Evolutionary conservation across 2,329 filamentous ascomycete genomes (phyloP), one percentile per base, ranked within the genome.

Genomic region (Trichoderma koningii): DNA sequence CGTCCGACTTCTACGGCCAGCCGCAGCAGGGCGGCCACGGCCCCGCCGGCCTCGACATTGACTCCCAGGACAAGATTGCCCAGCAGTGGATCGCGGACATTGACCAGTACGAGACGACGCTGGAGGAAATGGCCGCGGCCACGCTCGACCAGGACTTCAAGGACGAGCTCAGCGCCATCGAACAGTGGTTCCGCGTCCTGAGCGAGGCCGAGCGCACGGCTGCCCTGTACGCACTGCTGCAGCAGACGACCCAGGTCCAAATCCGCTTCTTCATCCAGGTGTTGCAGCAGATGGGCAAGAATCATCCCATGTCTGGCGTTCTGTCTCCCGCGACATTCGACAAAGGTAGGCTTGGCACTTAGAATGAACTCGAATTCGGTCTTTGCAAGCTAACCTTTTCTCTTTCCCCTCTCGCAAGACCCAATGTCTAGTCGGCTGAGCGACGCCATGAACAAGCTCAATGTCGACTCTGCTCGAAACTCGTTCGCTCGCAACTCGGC

Each of bases 61-160:
- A 98, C 77, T 87, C 90, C 10, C 89, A 95, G 76, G 95, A 98
- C 76, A 94, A 93, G 78, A 91, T 94, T 69, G 93, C 94, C 57
- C 93, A 97, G 81, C 93, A 99, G 79, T 99, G 95, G 95, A 94
- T 99, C 72, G 93, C 94, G 64, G 95, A 99, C 73, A 98, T 99
- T 71, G 95, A 99, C 76, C 94, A 98, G 77, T 97, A 97, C 74
- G 95, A 99, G 82, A 96, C 89, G n/a, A 99, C 95, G 1, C 80
- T 99, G 73, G 95, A 98, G 78, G 95, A 99, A 77, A 99, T 99
- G 95, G 95, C 95, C 50, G 93, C 94, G 38, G 95, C 95, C 30
- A 98, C 95, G n/a, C 83, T 98, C 63, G 95, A 99, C 76, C 95
- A 99, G 81, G 95, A 99, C 76, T 99, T 99, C 83, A 99, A 99